Evolutionary conservation across 495 filamentous ascomycete genomes (phyloP).

Genomic region (Aspergillus indologenus): DNA sequence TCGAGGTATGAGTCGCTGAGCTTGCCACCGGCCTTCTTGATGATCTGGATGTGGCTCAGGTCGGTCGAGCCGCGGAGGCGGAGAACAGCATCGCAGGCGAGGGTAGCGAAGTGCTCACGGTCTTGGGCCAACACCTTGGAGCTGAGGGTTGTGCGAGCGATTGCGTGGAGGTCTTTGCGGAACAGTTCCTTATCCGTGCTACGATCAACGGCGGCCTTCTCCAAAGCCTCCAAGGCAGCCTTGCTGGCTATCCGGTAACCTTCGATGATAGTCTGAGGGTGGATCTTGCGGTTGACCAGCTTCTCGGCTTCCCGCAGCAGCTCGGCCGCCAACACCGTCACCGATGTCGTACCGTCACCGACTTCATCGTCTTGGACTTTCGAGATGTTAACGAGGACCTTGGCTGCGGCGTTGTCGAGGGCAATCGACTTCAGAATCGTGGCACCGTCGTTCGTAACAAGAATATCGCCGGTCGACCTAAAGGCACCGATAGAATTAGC

Average conservation of each 20-base stretch:
- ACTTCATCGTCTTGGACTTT: constrained; percentile 99
- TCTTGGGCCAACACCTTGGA: constrained; percentile 97
- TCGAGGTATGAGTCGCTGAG: constrained; percentile 95
- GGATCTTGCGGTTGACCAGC: constrained; percentile 94
- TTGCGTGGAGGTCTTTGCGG: constrained; percentile 82
- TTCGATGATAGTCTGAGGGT: constrained; percentile 99
- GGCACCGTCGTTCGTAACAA: constrained; percentile 98
- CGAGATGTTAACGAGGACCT: constrained; percentile 93
- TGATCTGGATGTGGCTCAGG: constrained; percentile 96
- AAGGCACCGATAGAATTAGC: constrained; percentile 1
- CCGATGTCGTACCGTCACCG: constrained; percentile 89
- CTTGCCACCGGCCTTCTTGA: constrained; percentile 99
- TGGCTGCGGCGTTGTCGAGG: constrained; percentile 97
- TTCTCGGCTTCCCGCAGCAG: constrained; percentile 94
- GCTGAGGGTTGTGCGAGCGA: constrained; percentile 94
- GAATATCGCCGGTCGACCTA: constrained; percentile 92
- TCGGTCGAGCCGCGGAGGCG: constrained; percentile 89
- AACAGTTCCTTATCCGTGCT: constrained; percentile 78
- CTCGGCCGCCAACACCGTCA: constrained; percentile 91
- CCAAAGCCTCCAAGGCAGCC: constrained; percentile 80
- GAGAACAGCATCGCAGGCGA: constrained; percentile 91
- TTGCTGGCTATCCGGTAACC: constrained; percentile 95
- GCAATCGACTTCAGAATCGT: constrained; percentile 98
- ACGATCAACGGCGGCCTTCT: constrained; percentile 82
- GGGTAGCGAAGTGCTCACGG: constrained; percentile 81